phyloP scores from a whole-genome alignment of 1,284 basidiomycete genomes.

The Puccinia coronata region DNA sequence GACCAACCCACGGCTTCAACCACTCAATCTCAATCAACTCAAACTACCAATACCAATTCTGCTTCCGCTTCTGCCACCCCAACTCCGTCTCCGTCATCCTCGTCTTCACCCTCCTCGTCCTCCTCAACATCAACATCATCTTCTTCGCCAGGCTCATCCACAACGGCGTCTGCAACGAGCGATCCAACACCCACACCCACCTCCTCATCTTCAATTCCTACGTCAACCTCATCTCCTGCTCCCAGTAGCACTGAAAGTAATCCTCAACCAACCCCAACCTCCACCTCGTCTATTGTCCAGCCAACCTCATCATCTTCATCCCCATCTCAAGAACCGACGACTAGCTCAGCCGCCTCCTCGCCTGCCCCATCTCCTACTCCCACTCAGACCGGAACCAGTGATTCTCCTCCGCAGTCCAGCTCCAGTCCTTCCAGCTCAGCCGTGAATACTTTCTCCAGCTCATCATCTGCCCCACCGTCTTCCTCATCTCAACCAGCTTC shows the following conservation, averaged over 20 bases:
- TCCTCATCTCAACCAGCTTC: background rate
- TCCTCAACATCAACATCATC: background rate
- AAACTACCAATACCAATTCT: conserved; percentile 1
- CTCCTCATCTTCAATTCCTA: background rate
- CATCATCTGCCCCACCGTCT: background rate
- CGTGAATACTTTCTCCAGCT: background rate
- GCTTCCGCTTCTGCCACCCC: background rate
- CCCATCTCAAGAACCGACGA: background rate
- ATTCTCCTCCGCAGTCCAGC: conserved; percentile 1
- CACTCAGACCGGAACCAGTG: background rate
- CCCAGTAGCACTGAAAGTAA: background rate
- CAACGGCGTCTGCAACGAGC: background rate
- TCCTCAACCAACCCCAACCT: conserved; percentile 7
- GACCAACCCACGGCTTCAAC: background rate
- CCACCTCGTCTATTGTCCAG: background rate
- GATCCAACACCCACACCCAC: background rate
- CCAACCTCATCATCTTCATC: background rate
- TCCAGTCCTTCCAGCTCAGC: background rate
- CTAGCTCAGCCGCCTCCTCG: background rate
- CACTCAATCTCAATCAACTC: background rate
- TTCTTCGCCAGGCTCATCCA: background rate
- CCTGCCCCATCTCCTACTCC: background rate
- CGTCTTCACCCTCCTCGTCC: background rate
- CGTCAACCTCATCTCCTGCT: background rate
- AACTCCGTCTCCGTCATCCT: background rate